These are phyloP conservation scores for Talaromyces sp. DNA, from an alignment of 2,329 filamentous ascomycete genomes.

Conservation along the genomic window DNA sequence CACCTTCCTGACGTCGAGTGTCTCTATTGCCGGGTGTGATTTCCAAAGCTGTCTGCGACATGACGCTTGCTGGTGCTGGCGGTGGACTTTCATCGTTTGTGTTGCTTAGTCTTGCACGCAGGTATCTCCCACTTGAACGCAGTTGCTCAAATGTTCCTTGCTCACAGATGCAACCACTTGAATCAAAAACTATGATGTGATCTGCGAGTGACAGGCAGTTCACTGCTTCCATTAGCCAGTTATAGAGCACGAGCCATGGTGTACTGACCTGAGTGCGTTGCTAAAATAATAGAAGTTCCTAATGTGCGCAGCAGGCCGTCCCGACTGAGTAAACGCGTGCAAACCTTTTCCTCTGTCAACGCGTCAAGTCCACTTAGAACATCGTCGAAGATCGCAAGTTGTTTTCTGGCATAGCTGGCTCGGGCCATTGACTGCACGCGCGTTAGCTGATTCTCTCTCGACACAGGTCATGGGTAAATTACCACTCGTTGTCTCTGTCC, in stretches of 20 bases:
- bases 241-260: too few relatives aligned
- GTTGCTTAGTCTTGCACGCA: not conserved
- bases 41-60: not conserved
- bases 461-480: too few relatives aligned
- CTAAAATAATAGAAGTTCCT: conserved; percentile 4
- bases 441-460: conserved; percentile 12
- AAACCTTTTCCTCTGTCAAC: conserved; percentile 5
- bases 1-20: conserved; percentile 15
- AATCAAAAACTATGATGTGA: conserved; percentile 37
- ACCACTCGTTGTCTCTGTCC: conserved; percentile 50
- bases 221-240: conserved; percentile 18
- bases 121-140: not conserved
- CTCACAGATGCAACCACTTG: conserved; percentile 35
- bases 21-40: not conserved
- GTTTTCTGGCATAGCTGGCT: conserved; percentile 44
- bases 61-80: not conserved
- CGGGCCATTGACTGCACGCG: conserved; percentile 32
- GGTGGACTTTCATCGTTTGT: not conserved
- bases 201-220: conserved; percentile 40
- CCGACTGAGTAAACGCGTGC: conserved; percentile 1
- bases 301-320: conserved; percentile 3
- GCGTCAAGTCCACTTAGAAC: conserved; percentile 13
- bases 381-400: conserved; percentile 11
- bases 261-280: conserved; percentile 7
- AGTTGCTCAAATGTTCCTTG: conserved; percentile 34